A percentile compares a stretch with the other conserved stretches of the same genome.
These are phyloP conservation scores for Lecanoromycetidae sp. DNA, from an alignment of 2,329 filamentous ascomycete species.

Conservation along the genomic window DNA sequence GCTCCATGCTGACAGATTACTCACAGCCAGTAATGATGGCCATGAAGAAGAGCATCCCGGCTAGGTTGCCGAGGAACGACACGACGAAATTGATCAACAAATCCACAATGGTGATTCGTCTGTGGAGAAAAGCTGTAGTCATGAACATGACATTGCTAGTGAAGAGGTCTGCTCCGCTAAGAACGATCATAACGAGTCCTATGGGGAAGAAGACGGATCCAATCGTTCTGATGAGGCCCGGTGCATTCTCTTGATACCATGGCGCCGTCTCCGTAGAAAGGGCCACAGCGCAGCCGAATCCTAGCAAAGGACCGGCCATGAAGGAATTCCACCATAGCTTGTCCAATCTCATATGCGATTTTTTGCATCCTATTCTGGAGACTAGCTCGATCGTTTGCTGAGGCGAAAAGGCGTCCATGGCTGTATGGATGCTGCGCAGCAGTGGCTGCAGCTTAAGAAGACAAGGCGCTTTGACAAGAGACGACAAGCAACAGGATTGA, in stretches of 20 bases:
- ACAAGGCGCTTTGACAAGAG: too few relatives aligned
- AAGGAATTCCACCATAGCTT: constrained; percentile 42
- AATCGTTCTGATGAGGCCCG: constrained; percentile 36
- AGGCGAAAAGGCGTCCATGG: constrained; percentile 33
- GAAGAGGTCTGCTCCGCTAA: constrained; percentile 28
- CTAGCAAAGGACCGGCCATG: constrained; percentile 40
- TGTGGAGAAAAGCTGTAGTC: constrained; percentile 33
- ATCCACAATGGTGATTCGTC: constrained; percentile 27
- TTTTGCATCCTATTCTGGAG: constrained; percentile 38
- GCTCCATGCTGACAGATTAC: constrained; percentile 17
- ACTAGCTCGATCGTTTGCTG: constrained; percentile 40
- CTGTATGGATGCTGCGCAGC: not conserved
- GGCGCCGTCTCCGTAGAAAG: constrained; percentile 36
- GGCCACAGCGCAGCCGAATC: constrained; percentile 37
- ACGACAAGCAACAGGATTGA: not conserved
- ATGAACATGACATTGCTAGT: constrained; percentile 38
- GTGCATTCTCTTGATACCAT: constrained; percentile 39
- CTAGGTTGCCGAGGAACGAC: constrained; percentile 39
- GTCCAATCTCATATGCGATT: constrained; percentile 41
- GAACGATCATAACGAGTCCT: constrained; percentile 23
- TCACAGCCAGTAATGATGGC: constrained; percentile 38
- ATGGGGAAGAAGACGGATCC: constrained; percentile 38
- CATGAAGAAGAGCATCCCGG: constrained; percentile 38
- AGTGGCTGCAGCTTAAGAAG: not conserved
- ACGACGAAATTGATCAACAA: constrained; percentile 34